phyloP scores from a whole-genome alignment of 441 rosid species.

The Cnidoscolus chayamansa region DNA sequence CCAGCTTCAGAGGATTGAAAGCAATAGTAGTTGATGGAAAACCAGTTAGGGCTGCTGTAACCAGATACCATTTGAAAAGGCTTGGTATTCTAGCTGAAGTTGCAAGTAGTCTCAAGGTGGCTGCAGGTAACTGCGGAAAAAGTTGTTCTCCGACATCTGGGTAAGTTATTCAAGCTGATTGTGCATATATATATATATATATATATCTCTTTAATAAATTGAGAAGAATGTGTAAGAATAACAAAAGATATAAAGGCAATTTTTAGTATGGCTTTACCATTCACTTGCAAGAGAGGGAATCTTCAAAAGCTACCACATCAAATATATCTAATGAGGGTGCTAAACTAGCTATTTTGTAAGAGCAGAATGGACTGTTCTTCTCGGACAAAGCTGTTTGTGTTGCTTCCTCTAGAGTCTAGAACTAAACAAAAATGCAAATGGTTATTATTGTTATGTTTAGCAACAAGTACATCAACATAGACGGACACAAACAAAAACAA shows the following conservation, averaged over 20 bases:
- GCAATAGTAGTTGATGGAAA: slow-evolving; percentile 79
- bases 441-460: too few species aligned
- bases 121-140: slow-evolving; percentile 36
- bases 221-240: background rate
- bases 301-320: background rate
- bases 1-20: slow-evolving; percentile 67
- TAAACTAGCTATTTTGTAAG: background rate
- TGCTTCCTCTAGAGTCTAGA: too few species aligned
- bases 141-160: slow-evolving; percentile 49
- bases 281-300: background rate
- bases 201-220: too few species aligned
- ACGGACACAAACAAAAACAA: too few species aligned
- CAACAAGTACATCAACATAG: too few species aligned
- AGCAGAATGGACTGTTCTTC: background rate
- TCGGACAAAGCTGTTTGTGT: too few species aligned
- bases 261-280: background rate
- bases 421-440: too few species aligned
- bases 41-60: slow-evolving; percentile 88
- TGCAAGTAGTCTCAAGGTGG: slow-evolving; percentile 43
- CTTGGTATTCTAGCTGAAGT: slow-evolving; percentile 78
- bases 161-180: slow-evolving; percentile 35
- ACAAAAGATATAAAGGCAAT: background rate
- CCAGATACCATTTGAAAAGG: slow-evolving; percentile 82
- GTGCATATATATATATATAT: too few species aligned
- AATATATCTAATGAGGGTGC: background rate